Conservation (phyloP, 768 basidiomycete species). For the Suillus discolor region DNA sequence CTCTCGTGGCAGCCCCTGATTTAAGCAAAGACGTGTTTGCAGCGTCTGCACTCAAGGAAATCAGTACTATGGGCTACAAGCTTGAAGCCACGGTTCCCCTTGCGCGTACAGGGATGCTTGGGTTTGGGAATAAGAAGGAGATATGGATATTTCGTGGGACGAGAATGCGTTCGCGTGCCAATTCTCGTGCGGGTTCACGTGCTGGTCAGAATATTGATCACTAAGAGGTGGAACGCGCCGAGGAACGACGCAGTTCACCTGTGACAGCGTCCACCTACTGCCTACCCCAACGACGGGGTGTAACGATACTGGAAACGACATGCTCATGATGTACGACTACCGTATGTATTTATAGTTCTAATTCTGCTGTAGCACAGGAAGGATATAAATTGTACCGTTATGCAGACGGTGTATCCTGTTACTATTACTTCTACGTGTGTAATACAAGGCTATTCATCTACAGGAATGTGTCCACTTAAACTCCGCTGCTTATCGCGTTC, state of each 20-base stretch:
- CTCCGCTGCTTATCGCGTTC: background rate
- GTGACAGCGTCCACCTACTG: background rate
- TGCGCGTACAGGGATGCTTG: constrained; percentile 40
- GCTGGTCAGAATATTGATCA: constrained; percentile 1
- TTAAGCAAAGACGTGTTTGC: constrained; percentile 58
- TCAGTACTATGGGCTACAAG: constrained; percentile 57
- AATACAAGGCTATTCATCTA: background rate
- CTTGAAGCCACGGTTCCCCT: constrained; percentile 72
- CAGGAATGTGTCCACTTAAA: background rate
- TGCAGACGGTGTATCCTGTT: background rate
- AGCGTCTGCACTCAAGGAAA: constrained; percentile 62
- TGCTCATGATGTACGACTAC: background rate
- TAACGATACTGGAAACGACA: background rate
- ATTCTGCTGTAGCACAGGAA: background rate
- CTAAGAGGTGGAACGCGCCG: background rate
- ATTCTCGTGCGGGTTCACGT: constrained; percentile 25
- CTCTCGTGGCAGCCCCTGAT: constrained; percentile 35
- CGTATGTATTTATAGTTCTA: constrained; percentile 8
- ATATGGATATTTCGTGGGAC: constrained; percentile 64
- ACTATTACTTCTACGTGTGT: background rate
- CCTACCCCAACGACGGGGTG: background rate
- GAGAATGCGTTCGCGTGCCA: constrained; percentile 30
- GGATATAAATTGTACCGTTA: too few relatives aligned
- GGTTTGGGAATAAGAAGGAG: constrained; percentile 51
- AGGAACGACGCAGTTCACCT: background rate